A percentile compares a stretch with the other conserved stretches of the same genome.
Evolutionary conservation across 129 eudicot species (phyloP).

Genomic region (Lonicera japonica): DNA sequence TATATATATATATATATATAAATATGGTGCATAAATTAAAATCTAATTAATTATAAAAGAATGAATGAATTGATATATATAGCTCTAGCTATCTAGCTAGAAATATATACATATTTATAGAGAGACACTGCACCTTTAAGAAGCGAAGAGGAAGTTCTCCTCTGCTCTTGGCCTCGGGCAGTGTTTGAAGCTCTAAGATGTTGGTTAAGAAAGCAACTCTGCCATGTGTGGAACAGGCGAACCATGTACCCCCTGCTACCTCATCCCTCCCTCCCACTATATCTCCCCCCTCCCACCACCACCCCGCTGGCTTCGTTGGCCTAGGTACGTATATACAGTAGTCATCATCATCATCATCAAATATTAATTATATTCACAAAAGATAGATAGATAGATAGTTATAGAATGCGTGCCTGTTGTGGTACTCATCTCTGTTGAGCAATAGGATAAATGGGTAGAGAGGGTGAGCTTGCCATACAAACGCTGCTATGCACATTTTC

Average conservation of each 20-base stretch:
- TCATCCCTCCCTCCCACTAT: constrained; percentile 75
- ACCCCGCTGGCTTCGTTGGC: constrained; percentile 57
- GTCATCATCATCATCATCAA: too few species aligned
- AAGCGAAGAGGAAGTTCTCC: constrained; percentile 79
- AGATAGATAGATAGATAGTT: too few species aligned
- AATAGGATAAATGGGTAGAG: constrained; percentile 72
- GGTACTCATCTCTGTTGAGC: constrained; percentile 81
- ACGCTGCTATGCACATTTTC: constrained; percentile 63
- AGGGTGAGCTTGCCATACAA: too few species aligned
- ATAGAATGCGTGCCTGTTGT: constrained; percentile 65
- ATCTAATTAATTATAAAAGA: too few species aligned
- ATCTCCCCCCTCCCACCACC: constrained; percentile 75
- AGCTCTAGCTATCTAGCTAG: too few species aligned
- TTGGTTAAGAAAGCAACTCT: constrained; percentile 70
- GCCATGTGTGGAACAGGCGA: constrained; percentile 54
- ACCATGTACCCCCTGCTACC: constrained; percentile 84
- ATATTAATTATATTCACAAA: neutral
- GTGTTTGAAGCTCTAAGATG: constrained; percentile 55
- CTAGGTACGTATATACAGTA: too few species aligned
- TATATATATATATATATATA: too few species aligned
- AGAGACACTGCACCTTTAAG: too few species aligned
- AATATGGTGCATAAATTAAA: too few species aligned
- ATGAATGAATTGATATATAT: too few species aligned
- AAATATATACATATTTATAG: too few species aligned
- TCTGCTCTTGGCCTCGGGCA: constrained; percentile 45